phyloP scores from a whole-genome alignment of 2,329 filamentous ascomycete species.

The Zasmidium citrigriseum region DNA sequence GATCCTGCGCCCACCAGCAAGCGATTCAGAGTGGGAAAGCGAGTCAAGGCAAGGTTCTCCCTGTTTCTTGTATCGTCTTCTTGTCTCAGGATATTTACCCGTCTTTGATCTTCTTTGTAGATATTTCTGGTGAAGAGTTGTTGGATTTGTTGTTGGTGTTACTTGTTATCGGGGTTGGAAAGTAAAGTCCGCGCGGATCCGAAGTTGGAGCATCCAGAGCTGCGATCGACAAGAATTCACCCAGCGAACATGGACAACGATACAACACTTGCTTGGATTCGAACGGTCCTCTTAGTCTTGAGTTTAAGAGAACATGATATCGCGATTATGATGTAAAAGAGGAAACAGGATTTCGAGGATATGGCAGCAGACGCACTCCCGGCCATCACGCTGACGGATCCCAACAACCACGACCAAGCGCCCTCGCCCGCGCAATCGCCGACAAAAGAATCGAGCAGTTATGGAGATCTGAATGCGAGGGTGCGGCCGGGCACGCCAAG shows the following conservation, averaged over 20 bases:
- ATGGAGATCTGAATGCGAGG: conserved; percentile 11
- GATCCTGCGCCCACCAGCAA: too few species aligned
- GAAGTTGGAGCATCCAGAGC: too few species aligned
- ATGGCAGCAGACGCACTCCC: conserved; percentile 14
- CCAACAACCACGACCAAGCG: conserved; percentile 36
- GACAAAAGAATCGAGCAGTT: conserved; percentile 8
- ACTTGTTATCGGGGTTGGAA: too few species aligned
- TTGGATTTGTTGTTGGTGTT: not conserved
- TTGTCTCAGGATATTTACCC: not conserved
- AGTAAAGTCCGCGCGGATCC: not conserved
- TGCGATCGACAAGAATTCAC: too few species aligned
- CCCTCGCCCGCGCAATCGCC: conserved; percentile 31
- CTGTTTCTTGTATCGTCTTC: not conserved
- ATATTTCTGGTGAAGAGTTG: not conserved
- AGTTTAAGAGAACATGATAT: not conserved
- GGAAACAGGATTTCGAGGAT: not conserved
- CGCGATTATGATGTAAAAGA: not conserved
- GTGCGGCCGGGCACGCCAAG: conserved; percentile 13
- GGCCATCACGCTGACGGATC: conserved; percentile 46
- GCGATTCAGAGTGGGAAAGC: too few species aligned
- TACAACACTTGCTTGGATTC: too few species aligned
- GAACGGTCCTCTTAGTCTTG: too few species aligned
- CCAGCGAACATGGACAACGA: too few species aligned
- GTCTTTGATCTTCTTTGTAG: not conserved
- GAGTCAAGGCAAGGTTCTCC: not conserved